phyloP scores from a whole-genome alignment of 2,329 filamentous ascomycete species.

The Leptographium procerum region DNA sequence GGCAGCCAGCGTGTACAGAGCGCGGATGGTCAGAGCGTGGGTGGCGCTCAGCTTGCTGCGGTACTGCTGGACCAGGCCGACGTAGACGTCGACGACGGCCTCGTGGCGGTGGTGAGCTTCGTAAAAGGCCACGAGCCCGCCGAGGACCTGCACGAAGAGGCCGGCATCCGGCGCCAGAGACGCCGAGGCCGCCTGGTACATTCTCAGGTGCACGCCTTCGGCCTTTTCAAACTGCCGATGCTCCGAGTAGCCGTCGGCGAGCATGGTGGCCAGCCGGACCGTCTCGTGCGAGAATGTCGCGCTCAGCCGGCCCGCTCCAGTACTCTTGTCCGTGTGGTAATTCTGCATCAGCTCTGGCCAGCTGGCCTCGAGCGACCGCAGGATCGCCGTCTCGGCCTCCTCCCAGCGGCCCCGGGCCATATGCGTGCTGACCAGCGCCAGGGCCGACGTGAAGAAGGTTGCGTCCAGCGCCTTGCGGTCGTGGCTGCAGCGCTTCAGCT shows the following conservation, averaged over 20 bases:
- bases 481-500: conserved; percentile 23
- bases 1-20: conserved; percentile 19
- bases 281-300: conserved; percentile 22
- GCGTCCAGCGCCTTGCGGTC: conserved; percentile 15
- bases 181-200: conserved; percentile 23
- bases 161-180: conserved; percentile 21
- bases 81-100: conserved; percentile 24
- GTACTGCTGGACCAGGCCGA: conserved; percentile 23
- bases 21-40: conserved; percentile 24
- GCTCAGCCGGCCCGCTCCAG: conserved; percentile 15
- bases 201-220: conserved; percentile 24
- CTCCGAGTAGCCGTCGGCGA: conserved; percentile 24
- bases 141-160: conserved; percentile 18
- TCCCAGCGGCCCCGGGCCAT: conserved; percentile 21
- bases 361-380: conserved; percentile 24
- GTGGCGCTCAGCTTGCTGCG: conserved; percentile 16
- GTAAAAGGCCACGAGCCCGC: conserved; percentile 21
- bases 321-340: conserved; percentile 20
- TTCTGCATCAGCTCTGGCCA: conserved; percentile 25
- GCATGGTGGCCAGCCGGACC: conserved; percentile 20
- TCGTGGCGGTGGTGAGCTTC: conserved; percentile 26
- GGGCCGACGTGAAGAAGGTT: conserved; percentile 23
- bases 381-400: conserved; percentile 24
- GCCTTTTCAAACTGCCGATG: conserved; percentile 26
- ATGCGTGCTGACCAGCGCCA: conserved; percentile 23